phyloP scores from a whole-genome alignment of 1,284 basidiomycete species.

The Cutaneotrichosporon cavernicola region DNA sequence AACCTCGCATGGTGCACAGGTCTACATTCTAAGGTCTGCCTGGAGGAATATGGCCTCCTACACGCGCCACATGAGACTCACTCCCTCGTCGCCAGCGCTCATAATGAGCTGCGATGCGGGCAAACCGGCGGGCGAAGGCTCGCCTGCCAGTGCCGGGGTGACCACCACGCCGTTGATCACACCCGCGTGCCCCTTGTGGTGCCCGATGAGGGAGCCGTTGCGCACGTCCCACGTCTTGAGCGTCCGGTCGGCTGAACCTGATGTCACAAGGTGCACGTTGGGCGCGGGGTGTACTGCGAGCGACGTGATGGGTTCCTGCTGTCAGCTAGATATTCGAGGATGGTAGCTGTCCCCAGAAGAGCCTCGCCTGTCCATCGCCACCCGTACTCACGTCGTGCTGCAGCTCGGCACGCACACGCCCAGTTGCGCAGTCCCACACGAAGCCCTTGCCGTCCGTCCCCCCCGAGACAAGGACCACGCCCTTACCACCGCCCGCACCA shows the following conservation, averaged over 20 bases:
- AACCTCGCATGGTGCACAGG: constrained; percentile 7
- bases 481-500: constrained; percentile 57
- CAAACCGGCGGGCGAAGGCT: constrained; percentile 42
- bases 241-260: constrained; percentile 79
- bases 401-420: constrained; percentile 73
- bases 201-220: constrained; percentile 72
- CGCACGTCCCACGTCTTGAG: constrained; percentile 91
- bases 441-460: constrained; percentile 92
- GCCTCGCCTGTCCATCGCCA: too few species aligned
- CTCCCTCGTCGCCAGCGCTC: constrained; percentile 81
- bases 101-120: constrained; percentile 60
- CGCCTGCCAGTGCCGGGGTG: constrained; percentile 47
- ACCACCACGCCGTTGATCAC: constrained; percentile 76
- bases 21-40: constrained; percentile 9
- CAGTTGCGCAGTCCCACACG: constrained; percentile 88
- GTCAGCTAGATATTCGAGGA: constrained; percentile 1
- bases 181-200: constrained; percentile 80
- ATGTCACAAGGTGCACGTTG: constrained; percentile 67
- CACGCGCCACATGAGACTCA: constrained; percentile 65
- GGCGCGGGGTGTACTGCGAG: constrained; percentile 72
- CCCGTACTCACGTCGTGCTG: constrained; percentile 66
- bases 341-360: neutral
- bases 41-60: neutral
- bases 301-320: constrained; percentile 77
- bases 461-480: constrained; percentile 74